A percentile compares a stretch with the other conserved stretches of the same genome.
Evolutionary conservation across 768 basidiomycete species (phyloP).

Genomic region (Tulasnella sp.): DNA sequence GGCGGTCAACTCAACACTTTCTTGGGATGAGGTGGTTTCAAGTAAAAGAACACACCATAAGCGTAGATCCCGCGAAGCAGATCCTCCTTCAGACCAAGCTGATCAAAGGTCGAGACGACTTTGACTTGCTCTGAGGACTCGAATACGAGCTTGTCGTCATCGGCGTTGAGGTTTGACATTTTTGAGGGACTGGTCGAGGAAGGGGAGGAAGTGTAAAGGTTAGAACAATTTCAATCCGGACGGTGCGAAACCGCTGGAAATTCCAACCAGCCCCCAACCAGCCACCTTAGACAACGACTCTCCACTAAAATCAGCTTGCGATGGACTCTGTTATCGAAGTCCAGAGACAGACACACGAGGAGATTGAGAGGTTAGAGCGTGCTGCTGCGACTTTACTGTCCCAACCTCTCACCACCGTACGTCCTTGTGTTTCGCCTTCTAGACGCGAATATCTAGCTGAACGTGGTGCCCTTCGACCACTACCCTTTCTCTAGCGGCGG

Average conservation of each 20-base stretch:
- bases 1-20: not conserved
- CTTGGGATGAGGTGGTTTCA: constrained; percentile 2
- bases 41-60: constrained; percentile 39
- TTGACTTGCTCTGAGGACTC: constrained; percentile 40
- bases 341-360: constrained; percentile 94
- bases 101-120: constrained; percentile 37
- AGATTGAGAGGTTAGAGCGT: constrained; percentile 86
- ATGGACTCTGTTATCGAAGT: constrained; percentile 95
- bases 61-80: constrained; percentile 51
- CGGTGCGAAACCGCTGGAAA: constrained; percentile 13
- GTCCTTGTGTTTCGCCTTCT: constrained; percentile 30
- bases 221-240: constrained; percentile 22
- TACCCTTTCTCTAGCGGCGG: constrained; percentile 24
- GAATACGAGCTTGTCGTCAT: constrained; percentile 69
- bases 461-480: not conserved
- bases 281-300: not conserved
- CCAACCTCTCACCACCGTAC: constrained; percentile 39
- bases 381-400: constrained; percentile 82
- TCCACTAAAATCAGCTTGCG: constrained; percentile 9
- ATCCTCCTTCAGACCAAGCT: constrained; percentile 45
- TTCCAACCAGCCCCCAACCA: not conserved
- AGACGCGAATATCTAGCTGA: not conserved
- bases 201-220: not conserved
- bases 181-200: constrained; percentile 15
- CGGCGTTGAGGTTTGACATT: constrained; percentile 59